Evolutionary conservation across 257 asterid species (phyloP).

Genomic region (Capsicum rhomboideum): DNA sequence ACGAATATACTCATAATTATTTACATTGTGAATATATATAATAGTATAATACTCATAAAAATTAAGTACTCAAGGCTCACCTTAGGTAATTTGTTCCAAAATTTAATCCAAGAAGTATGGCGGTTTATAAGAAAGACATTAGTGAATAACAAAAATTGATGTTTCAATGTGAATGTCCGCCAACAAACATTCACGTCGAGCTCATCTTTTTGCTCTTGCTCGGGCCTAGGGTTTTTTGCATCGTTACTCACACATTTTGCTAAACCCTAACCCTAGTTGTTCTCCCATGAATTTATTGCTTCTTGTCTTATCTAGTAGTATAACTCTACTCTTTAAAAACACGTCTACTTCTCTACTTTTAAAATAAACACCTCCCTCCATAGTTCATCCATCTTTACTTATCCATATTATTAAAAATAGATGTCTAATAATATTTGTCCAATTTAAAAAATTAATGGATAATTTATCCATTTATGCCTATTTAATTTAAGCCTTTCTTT

Average conservation of each 20-base stretch:
- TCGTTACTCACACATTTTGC: conserved; percentile 32
- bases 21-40: too few species aligned
- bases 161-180: conserved; percentile 62
- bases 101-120: background rate
- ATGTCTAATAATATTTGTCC: too few species aligned
- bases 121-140: background rate
- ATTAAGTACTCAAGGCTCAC: too few species aligned
- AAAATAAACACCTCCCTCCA: background rate
- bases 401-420: too few species aligned
- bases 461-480: too few species aligned
- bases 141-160: conserved; percentile 6
- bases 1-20: too few species aligned
- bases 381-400: too few species aligned
- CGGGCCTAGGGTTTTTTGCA: conserved; percentile 42
- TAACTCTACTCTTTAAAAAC: background rate
- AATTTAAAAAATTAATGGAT: too few species aligned
- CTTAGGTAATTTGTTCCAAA: background rate
- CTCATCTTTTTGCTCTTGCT: conserved; percentile 43
- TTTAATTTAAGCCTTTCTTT: too few species aligned
- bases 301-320: conserved; percentile 23
- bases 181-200: conserved; percentile 96
- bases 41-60: too few species aligned
- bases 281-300: conserved; percentile 54
- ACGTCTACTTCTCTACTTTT: conserved; percentile 13
- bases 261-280: conserved; percentile 61